Conservation (phyloP, 495 filamentous ascomycete species). For the Trichoderma virens region DNA sequence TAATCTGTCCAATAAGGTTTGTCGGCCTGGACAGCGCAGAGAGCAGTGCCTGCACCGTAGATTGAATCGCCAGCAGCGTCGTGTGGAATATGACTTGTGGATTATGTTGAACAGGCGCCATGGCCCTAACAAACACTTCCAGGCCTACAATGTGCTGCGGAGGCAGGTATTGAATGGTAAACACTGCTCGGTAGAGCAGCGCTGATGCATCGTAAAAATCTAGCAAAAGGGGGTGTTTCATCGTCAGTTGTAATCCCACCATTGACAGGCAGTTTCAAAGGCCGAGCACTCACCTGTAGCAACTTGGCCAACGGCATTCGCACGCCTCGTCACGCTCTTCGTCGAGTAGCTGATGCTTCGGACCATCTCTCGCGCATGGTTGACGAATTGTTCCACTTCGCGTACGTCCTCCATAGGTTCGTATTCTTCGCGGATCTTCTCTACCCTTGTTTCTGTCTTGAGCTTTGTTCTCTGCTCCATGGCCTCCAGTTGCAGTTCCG, state of each 20-base stretch:
- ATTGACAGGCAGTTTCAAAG: slow-evolving; percentile 19
- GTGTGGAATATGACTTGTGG: slow-evolving; percentile 68
- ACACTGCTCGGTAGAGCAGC: slow-evolving; percentile 48
- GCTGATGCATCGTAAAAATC: slow-evolving; percentile 64
- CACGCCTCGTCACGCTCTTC: slow-evolving; percentile 65
- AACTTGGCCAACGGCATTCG: slow-evolving; percentile 49
- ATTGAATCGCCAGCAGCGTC: slow-evolving; percentile 63
- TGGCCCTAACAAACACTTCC: slow-evolving; percentile 56
- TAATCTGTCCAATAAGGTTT: slow-evolving; percentile 64
- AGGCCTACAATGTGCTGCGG: slow-evolving; percentile 61
- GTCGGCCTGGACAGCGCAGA: slow-evolving; percentile 74
- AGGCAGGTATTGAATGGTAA: slow-evolving; percentile 61
- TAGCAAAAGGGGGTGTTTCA: slow-evolving; percentile 14
- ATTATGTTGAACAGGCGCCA: slow-evolving; percentile 62
- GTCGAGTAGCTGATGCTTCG: slow-evolving; percentile 75
- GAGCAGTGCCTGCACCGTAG: slow-evolving; percentile 73
- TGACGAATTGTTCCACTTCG: slow-evolving; percentile 91
- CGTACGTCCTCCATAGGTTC: slow-evolving; percentile 74
- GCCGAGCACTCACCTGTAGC: slow-evolving; percentile 40
- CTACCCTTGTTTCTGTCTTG: slow-evolving; percentile 74
- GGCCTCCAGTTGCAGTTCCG: slow-evolving; percentile 82
- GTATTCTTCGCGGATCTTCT: slow-evolving; percentile 82
- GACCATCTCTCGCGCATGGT: slow-evolving; percentile 80
- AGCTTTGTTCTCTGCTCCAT: slow-evolving; percentile 80
- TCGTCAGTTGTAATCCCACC: not conserved